A percentile compares a stretch with the other conserved stretches of the same genome.
These are phyloP conservation scores for Pisolithus microcarpus DNA, from an alignment of 768 basidiomycete genomes.

Conservation along the genomic window DNA sequence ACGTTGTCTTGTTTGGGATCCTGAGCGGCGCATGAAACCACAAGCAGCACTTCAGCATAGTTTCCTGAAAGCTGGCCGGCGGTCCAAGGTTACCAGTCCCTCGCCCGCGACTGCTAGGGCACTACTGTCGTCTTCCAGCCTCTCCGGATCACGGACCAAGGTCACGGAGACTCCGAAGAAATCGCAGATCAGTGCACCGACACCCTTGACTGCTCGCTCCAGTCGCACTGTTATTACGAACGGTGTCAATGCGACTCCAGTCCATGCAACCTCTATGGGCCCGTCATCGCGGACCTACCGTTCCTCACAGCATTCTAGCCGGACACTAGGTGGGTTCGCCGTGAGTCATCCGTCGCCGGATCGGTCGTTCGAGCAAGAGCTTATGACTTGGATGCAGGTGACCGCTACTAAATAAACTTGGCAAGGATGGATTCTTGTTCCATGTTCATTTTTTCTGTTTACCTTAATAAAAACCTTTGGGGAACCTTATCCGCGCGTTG, in stretches of 20 bases:
- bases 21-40: slow-evolving; percentile 91
- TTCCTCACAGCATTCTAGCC: slow-evolving; percentile 65
- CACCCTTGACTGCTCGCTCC: slow-evolving; percentile 75
- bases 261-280: slow-evolving; percentile 49
- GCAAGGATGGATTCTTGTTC: slow-evolving; percentile 5
- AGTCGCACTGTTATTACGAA: slow-evolving; percentile 45
- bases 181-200: slow-evolving; percentile 83
- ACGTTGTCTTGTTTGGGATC: slow-evolving; percentile 98
- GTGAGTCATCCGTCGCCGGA: slow-evolving; percentile 42
- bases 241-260: slow-evolving; percentile 52
- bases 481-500: slow-evolving; percentile 18
- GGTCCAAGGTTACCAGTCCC: slow-evolving; percentile 39
- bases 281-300: slow-evolving; percentile 61
- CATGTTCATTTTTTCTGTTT: slow-evolving; percentile 3
- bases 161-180: slow-evolving; percentile 77
- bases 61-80: slow-evolving; percentile 68
- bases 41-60: slow-evolving; percentile 88
- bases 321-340: slow-evolving; percentile 63
- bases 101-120: slow-evolving; percentile 43
- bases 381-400: slow-evolving; percentile 32
- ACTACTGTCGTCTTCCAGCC: slow-evolving; percentile 51
- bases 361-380: slow-evolving; percentile 29
- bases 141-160: slow-evolving; percentile 49
- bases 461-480: background rate
- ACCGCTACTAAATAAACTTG: slow-evolving; percentile 26